These are phyloP conservation scores for Globisporangium carolinianum DNA, from an alignment of 352 stramenopile species.

Conservation along the genomic window DNA sequence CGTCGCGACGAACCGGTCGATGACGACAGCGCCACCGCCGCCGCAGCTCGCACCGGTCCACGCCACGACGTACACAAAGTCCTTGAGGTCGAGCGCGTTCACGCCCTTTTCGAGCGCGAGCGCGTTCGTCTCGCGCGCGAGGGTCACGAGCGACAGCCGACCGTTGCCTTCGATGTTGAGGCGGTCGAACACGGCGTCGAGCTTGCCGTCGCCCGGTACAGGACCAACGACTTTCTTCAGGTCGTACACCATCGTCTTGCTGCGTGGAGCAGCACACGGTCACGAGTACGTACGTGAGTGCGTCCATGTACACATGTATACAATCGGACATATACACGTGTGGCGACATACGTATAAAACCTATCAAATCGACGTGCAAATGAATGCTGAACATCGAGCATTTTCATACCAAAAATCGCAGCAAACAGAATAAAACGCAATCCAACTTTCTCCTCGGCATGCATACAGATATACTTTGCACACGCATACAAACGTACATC, in stretches of 20 bases:
- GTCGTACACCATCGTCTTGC: slow-evolving; percentile 57
- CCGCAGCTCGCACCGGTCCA: slow-evolving; percentile 71
- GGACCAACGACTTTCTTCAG: slow-evolving; percentile 60
- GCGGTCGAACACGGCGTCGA: slow-evolving; percentile 56
- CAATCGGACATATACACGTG: too few relatives aligned
- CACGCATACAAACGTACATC: slow-evolving; percentile 33
- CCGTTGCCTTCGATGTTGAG: slow-evolving; percentile 70
- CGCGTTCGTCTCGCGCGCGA: slow-evolving; percentile 49
- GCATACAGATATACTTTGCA: too few relatives aligned
- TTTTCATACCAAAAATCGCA: too few relatives aligned
- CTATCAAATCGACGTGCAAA: too few relatives aligned
- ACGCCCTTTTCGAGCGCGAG: slow-evolving; percentile 47
- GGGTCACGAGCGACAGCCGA: slow-evolving; percentile 52
- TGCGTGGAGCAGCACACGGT: slow-evolving; percentile 3
- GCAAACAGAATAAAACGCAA: too few relatives aligned
- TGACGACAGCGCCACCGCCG: slow-evolving; percentile 50
- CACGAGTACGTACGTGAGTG: too few relatives aligned
- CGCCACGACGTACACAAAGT: slow-evolving; percentile 69
- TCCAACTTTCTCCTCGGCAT: too few relatives aligned
- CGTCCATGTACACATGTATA: too few relatives aligned
- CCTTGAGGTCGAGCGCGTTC: slow-evolving; percentile 50
- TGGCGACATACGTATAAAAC: too few relatives aligned
- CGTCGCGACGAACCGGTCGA: slow-evolving; percentile 66
- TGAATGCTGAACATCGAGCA: too few relatives aligned
- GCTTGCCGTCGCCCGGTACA: slow-evolving; percentile 21